A percentile compares a stretch with the other conserved stretches of the same genome.
Evolutionary conservation across 1,284 basidiomycete species (phyloP).

Genomic region (Naganishia liquefaciens): DNA sequence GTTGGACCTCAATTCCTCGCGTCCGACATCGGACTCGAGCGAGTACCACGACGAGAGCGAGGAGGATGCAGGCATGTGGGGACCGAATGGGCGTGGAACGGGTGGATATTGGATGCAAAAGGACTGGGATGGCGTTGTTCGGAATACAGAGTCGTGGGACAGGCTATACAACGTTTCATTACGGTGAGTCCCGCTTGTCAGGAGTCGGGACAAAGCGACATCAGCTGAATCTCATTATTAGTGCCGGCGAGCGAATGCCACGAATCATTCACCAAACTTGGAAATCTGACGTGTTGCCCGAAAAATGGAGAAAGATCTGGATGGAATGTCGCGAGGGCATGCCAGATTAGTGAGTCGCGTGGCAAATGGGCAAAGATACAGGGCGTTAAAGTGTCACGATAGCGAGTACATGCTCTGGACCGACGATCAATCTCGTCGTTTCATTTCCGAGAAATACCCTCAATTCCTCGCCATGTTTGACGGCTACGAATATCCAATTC

Average conservation of each 20-base stretch:
- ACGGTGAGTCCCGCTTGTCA: constrained; percentile 38
- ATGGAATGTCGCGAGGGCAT: constrained; percentile 81
- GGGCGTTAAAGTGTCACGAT: constrained; percentile 32
- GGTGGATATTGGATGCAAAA: constrained; percentile 51
- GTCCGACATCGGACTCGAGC: neutral
- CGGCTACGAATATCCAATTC: constrained; percentile 88
- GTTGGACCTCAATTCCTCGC: constrained; percentile 1
- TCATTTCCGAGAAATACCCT: constrained; percentile 82
- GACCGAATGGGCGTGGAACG: constrained; percentile 47
- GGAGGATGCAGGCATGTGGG: constrained; percentile 40
- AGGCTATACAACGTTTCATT: constrained; percentile 47
- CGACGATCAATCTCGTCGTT: constrained; percentile 82
- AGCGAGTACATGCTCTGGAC: constrained; percentile 98
- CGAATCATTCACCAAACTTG: constrained; percentile 97
- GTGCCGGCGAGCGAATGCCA: constrained; percentile 70
- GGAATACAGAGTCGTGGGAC: constrained; percentile 44
- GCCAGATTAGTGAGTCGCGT: constrained; percentile 82
- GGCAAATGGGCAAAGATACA: neutral
- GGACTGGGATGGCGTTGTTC: constrained; percentile 50
- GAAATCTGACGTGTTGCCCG: constrained; percentile 86
- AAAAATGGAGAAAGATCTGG: constrained; percentile 76
- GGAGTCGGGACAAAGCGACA: neutral
- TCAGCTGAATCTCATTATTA: constrained; percentile 14
- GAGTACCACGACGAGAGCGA: constrained; percentile 21
- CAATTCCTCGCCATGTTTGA: constrained; percentile 94